These are phyloP conservation scores for Metschnikowia aberdeeniae DNA, from an alignment of 805 yeast species.

Conservation along the genomic window DNA sequence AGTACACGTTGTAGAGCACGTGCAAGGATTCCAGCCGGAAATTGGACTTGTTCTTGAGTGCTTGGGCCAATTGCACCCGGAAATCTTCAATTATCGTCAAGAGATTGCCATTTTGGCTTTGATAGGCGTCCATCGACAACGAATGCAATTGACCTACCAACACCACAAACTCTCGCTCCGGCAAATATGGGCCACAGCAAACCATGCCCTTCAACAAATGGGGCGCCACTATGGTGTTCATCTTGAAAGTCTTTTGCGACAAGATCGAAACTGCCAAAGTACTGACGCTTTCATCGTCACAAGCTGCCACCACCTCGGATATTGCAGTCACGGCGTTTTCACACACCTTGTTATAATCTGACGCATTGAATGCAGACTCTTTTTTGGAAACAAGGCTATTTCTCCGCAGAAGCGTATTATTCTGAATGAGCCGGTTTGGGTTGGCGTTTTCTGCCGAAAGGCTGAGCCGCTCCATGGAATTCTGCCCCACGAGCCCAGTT, in stretches of 20 bases:
- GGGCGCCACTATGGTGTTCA: conserved; percentile 50
- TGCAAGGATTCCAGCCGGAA: not conserved
- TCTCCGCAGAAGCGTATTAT: conserved; percentile 9
- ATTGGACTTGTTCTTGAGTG: conserved; percentile 30
- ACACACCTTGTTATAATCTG: conserved; percentile 41
- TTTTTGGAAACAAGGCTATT: conserved; percentile 3
- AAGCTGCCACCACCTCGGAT: conserved; percentile 59
- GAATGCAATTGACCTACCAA: conserved; percentile 55
- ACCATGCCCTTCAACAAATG: conserved; percentile 60
- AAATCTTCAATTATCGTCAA: conserved; percentile 46
- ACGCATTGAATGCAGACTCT: conserved; percentile 18
- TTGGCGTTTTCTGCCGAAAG: conserved; percentile 4
- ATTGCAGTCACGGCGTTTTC: conserved; percentile 68
- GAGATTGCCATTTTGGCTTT: conserved; percentile 35
- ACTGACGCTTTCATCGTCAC: conserved; percentile 68
- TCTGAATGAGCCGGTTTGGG: conserved; percentile 12
- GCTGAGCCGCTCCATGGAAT: conserved; percentile 3
- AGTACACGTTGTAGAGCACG: conserved; percentile 51
- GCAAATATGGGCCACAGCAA: conserved; percentile 55
- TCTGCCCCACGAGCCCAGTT: conserved; percentile 25
- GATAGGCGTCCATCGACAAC: conserved; percentile 43
- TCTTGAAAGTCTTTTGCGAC: conserved; percentile 61
- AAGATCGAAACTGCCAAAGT: conserved; percentile 77
- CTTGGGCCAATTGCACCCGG: conserved; percentile 42
- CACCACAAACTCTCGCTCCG: conserved; percentile 64